A percentile compares a stretch with the other conserved stretches of the same genome.
These are phyloP conservation scores for Zopfochytrium polystomum DNA, from an alignment of 371 early-diverging fungal species.

Conservation along the genomic window DNA sequence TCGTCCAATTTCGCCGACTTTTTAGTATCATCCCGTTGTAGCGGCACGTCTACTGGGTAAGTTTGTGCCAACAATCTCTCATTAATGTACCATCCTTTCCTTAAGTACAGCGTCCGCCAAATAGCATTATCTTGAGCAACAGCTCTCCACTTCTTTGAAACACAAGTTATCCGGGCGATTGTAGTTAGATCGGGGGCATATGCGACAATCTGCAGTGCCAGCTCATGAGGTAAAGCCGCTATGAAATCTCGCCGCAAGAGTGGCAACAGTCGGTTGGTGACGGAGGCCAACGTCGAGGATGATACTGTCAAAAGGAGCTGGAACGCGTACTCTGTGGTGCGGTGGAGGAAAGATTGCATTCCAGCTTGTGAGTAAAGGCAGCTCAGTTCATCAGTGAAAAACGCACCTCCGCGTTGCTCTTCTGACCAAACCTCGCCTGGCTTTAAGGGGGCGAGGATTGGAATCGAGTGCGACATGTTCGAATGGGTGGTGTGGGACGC, in stretches of 20 bases:
- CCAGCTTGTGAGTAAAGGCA: too few relatives aligned
- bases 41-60: neutral
- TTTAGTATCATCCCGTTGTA: neutral
- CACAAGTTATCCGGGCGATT: slow-evolving; percentile 45
- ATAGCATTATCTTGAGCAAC: slow-evolving; percentile 59
- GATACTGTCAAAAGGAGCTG: slow-evolving; percentile 62
- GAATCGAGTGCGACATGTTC: too few relatives aligned
- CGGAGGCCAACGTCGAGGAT: slow-evolving; percentile 50
- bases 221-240: slow-evolving; percentile 55
- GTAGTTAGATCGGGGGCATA: slow-evolving; percentile 50
- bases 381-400: too few relatives aligned
- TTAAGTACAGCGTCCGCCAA: slow-evolving; percentile 54
- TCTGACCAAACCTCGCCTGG: too few relatives aligned
- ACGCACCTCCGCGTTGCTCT: too few relatives aligned
- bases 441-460: too few relatives aligned
- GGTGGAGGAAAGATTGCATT: too few relatives aligned
- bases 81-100: neutral
- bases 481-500: too few relatives aligned
- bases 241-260: slow-evolving; percentile 52
- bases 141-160: slow-evolving; percentile 63
- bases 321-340: slow-evolving; percentile 71
- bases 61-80: neutral
- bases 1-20: neutral
- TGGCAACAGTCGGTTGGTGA: slow-evolving; percentile 59
- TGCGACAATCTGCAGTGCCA: slow-evolving; percentile 60